Conservation (phyloP, 441 rosid species). For the Corymbia calophylla region DNA sequence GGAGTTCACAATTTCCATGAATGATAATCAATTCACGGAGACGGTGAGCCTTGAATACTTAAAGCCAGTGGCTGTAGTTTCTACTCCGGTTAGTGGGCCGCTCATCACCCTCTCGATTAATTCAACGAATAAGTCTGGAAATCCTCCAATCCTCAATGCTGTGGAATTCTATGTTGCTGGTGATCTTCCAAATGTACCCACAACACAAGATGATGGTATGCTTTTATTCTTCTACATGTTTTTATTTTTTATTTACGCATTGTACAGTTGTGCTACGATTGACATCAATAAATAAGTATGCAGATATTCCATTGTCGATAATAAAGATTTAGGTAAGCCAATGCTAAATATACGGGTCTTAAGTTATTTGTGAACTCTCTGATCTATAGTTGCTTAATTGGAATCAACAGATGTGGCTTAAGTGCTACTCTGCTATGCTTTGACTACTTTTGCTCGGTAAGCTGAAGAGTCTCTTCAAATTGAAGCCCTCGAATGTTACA, state of each 20-base stretch:
- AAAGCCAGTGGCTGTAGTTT: not conserved
- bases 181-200: constrained; percentile 1
- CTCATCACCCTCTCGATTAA: constrained; percentile 4
- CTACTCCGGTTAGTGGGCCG: constrained; percentile 2
- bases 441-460: not conserved
- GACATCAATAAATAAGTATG: no score
- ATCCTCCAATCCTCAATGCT: constrained; percentile 33
- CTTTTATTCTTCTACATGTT: not conserved
- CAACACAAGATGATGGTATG: constrained; percentile 23
- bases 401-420: not conserved
- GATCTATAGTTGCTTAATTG: not conserved
- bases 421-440: not conserved
- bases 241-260: not conserved
- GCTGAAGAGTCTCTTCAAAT: not conserved
- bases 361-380: not conserved
- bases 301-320: not conserved
- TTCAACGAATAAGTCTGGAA: constrained; percentile 8
- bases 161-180: constrained; percentile 8
- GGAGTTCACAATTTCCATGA: not conserved
- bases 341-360: not conserved
- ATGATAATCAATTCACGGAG: not conserved
- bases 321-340: not conserved
- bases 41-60: not conserved
- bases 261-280: fast-evolving
- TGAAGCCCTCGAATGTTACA: not conserved